phyloP scores from a whole-genome alignment of 1,284 basidiomycete genomes.

The Bjerkandera adusta region DNA sequence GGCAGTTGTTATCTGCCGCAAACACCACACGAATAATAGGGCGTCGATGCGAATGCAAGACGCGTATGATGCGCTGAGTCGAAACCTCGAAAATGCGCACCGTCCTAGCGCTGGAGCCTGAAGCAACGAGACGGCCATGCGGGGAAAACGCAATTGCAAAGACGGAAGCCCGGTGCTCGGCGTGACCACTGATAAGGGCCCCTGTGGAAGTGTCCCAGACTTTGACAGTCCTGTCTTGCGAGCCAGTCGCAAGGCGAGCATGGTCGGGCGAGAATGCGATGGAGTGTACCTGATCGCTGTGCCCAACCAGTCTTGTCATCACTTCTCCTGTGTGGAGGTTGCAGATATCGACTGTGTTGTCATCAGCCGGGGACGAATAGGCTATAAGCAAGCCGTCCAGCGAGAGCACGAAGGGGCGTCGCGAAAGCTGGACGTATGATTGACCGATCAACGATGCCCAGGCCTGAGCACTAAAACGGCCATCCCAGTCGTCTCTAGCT shows the following conservation, averaged over 20 bases:
- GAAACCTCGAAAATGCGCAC: conserved; percentile 15
- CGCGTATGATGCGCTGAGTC: conserved; percentile 8
- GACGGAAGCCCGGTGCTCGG: conserved; percentile 17
- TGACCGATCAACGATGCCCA: too few relatives aligned
- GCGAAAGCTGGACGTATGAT: too few relatives aligned
- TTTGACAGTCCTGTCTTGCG: conserved; percentile 23
- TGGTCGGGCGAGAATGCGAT: conserved; percentile 26
- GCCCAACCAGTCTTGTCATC: too few relatives aligned
- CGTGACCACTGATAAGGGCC: conserved; percentile 28
- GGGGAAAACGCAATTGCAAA: conserved; percentile 18
- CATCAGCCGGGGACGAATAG: too few relatives aligned
- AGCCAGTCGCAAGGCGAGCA: conserved; percentile 20
- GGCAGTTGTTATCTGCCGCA: conserved; percentile 15
- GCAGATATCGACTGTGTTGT: too few relatives aligned
- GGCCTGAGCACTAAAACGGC: too few relatives aligned
- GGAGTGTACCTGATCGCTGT: too few relatives aligned
- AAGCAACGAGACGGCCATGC: conserved; percentile 16
- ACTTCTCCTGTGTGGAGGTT: too few relatives aligned
- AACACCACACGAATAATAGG: conserved; percentile 15
- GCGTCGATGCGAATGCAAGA: conserved; percentile 16
- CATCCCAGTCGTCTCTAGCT: too few relatives aligned
- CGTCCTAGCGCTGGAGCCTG: conserved; percentile 16
- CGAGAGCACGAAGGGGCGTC: too few relatives aligned
- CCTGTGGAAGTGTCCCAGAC: conserved; percentile 25
- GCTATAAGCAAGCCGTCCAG: too few relatives aligned